Percentiles rank a stretch among this genome's conserved stretches.
These are phyloP conservation scores for Mycena vulgaris DNA, from an alignment of 768 basidiomycete species.

Conservation along the genomic window DNA sequence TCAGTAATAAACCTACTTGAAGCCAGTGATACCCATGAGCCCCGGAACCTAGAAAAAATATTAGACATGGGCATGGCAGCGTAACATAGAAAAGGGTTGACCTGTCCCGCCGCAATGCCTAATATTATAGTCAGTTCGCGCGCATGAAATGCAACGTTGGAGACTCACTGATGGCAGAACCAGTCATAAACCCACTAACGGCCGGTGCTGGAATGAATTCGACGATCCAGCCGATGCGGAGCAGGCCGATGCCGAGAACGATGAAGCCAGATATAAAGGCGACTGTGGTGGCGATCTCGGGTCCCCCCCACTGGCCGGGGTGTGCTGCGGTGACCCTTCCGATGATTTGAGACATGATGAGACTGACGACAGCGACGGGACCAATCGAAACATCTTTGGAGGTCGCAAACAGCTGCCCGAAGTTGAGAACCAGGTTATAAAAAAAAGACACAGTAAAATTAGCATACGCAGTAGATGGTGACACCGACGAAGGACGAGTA, in stretches of 20 bases:
- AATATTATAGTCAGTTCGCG: background rate
- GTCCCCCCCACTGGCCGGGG: slow-evolving; percentile 72
- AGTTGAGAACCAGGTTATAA: slow-evolving; percentile 19
- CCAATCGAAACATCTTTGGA: slow-evolving; percentile 99
- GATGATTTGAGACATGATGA: slow-evolving; percentile 89
- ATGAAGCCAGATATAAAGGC: slow-evolving; percentile 94
- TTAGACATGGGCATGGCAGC: too few species aligned
- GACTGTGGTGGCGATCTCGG: slow-evolving; percentile 87
- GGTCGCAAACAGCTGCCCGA: slow-evolving; percentile 88
- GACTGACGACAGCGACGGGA: slow-evolving; percentile 98
- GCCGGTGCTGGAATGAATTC: slow-evolving; percentile 94
- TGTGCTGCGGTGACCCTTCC: slow-evolving; percentile 68
- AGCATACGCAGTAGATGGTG: slow-evolving; percentile 83
- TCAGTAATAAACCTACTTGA: slow-evolving; percentile 72
- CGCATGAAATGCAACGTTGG: too few species aligned
- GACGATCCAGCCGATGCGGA: slow-evolving; percentile 94
- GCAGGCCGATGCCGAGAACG: slow-evolving; percentile 89
- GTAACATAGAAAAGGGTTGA: too few species aligned
- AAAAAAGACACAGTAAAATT: background rate
- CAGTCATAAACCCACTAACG: slow-evolving; percentile 96
- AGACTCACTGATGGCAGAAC: slow-evolving; percentile 83
- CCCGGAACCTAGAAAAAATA: too few species aligned
- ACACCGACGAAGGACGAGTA: slow-evolving; percentile 96
- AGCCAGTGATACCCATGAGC: slow-evolving; percentile 88
- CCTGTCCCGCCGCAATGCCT: slow-evolving; percentile 86